Base-by-base conservation (phyloP, 768 basidiomycete species). In the Podaxis sp. region DNA sequence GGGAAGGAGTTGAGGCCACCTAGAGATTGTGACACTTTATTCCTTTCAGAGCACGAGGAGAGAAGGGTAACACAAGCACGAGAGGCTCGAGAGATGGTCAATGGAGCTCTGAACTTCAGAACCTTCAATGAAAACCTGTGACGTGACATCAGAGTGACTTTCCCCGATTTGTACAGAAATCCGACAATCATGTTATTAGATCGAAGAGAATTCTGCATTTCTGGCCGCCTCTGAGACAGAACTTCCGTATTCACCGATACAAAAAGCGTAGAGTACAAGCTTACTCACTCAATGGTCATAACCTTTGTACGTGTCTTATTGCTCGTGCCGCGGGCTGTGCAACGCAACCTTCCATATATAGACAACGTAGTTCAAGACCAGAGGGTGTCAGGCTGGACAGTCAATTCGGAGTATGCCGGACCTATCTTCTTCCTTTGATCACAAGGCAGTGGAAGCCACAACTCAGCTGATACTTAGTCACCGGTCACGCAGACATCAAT, bases 291-390 rank as follows among this genome's bases (percentile, higher is more conserved):
- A 47, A 22, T 47, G 41, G 12, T 5, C 29, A 36, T 38, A 6
- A 15, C 19, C 33, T 46, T 11, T 24, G 11, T 9, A 36, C 5
- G 12, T 36, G 22, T 22, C 29, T 5, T 55, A 29, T 24, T 47
- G 15, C 22, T n/a, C 33, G 7, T 36, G 38, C 24, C 22, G n/a
- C 24, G 24, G 50, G 33, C 41, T 54, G 17, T 33, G 33, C 33
- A 55, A 41, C 40, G n/a, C 29, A 37, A 60, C 38, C 58, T 68
- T 37, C 74, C 75, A 72, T 73, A 71, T 74, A 73, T 73, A 70
- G 75, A 68, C 68, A 74, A 74, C 74, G 73, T 76, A 69, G 73
- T 76, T 76, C 71, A 70, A 55, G 43, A 24, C 57, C 46, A 33
- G 46, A 57, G 46, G 33, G 38, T 27, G 54, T 55, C 54, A 41